These are phyloP conservation scores for Eucalyptus cloeziana DNA, from an alignment of 345 rosid genomes.

Conservation along the genomic window DNA sequence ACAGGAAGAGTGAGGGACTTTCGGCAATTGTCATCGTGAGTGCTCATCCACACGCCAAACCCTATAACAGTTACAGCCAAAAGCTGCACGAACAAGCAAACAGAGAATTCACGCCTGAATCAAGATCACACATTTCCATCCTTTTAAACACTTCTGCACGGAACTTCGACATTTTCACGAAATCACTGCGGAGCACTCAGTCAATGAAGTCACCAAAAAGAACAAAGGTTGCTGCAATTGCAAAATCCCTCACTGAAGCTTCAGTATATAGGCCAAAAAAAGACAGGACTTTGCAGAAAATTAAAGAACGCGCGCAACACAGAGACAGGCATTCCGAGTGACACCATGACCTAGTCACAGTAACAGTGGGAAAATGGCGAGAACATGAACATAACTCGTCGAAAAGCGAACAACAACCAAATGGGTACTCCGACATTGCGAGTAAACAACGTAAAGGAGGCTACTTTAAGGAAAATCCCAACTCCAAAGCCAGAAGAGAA, in stretches of 20 bases:
- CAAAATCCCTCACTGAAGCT: background rate
- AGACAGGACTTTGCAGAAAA: background rate
- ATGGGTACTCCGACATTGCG: background rate
- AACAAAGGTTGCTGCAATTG: background rate
- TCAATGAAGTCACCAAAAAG: background rate
- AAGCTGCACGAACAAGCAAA: slow-evolving; percentile 36
- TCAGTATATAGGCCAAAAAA: background rate
- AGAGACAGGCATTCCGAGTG: background rate
- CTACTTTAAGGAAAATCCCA: background rate
- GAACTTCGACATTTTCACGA: background rate
- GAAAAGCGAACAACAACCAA: background rate
- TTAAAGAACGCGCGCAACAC: background rate
- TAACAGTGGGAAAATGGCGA: background rate
- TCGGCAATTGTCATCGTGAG: slow-evolving; percentile 76
- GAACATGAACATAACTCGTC: background rate
- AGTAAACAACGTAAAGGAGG: background rate
- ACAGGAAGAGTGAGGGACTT: slow-evolving; percentile 82
- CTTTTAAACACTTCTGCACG: background rate
- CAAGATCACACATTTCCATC: background rate
- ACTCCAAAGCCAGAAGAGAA: background rate
- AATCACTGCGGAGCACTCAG: background rate
- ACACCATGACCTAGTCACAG: background rate
- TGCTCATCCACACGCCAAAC: slow-evolving; percentile 95
- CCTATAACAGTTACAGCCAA: slow-evolving; percentile 58
- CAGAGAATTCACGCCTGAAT: background rate